These are phyloP conservation scores for Cardamine occulta DNA, from an alignment of 345 rosid genomes.

Conservation along the genomic window DNA sequence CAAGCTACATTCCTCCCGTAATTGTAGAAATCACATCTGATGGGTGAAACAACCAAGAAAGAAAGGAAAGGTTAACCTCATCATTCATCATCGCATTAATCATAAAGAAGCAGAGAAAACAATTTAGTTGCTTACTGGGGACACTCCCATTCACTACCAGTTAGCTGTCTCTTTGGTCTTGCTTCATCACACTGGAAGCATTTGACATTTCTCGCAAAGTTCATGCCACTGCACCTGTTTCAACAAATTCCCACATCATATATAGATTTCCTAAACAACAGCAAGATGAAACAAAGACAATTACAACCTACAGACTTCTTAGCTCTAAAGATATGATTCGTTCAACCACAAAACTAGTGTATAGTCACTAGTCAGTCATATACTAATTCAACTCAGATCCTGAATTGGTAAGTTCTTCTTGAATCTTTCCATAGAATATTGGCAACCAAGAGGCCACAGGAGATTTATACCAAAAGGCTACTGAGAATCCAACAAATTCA, in stretches of 20 bases:
- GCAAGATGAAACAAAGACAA: conserved; percentile 18
- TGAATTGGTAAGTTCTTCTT: neutral
- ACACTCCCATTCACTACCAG: conserved; percentile 97
- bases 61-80: conserved; percentile 32
- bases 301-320: neutral
- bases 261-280: conserved; percentile 14
- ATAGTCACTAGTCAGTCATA: neutral
- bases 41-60: conserved; percentile 21
- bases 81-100: neutral
- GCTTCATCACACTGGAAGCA: conserved; percentile 89
- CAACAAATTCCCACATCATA: conserved; percentile 31
- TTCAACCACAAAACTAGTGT: neutral
- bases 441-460: neutral
- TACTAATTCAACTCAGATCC: conserved; percentile 9
- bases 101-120: conserved; percentile 20
- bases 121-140: conserved; percentile 75
- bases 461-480: conserved; percentile 9
- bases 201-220: conserved; percentile 85
- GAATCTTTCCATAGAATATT: neutral
- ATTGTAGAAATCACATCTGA: conserved; percentile 85
- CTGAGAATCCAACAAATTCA: neutral
- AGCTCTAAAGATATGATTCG: conserved; percentile 9
- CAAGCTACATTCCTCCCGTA: conserved; percentile 76
- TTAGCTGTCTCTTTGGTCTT: conserved; percentile 82
- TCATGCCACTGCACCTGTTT: conserved; percentile 90